Base-by-base conservation (phyloP, 441 rosid genomes). In the Erysimum cheiri region DNA sequence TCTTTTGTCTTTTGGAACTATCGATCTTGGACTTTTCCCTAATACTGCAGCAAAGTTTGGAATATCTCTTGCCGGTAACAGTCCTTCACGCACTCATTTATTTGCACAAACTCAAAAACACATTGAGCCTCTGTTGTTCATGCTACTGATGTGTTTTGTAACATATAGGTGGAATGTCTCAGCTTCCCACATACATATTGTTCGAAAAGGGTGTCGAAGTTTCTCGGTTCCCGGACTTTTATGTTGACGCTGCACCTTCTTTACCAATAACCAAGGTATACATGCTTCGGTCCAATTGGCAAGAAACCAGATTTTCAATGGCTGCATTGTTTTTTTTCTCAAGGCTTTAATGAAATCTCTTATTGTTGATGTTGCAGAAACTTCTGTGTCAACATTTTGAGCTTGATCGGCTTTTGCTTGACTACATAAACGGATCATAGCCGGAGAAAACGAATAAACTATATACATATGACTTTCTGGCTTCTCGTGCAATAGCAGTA, bases 21-120 rank as follows among this genome's bases (percentile, higher is more conserved):
- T 91, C 40, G 96, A 93, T 80, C 90, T 93, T 50, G 97, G 96
- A 74, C 89, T 91, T 65, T 93, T 93, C 72, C 91, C 98, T 67
- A 89, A 90, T 76, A 85, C 84, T 63, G 94, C 94, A 17, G 91
- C 84, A 55, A 86, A 79, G 68, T 90, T 90, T 75, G 96, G 97
- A 78, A 93, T 93, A 77, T 87, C 94, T 74, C 90, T 89, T 28
- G 84, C 89, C 15, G 91, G 88, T 86, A 75, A 67, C 29, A 58
- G 32, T 59, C 54, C 62, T 67, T 19, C 6, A 9, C 43, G 19
- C 35, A 64, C 71, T 39, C 17, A 40, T 2, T 40, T 36, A 41
- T 53, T 64, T 72, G 28, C 52, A 5, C 19, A 54, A 41, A 52
- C 28, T 54, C 70, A 11, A 37, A 31, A 39, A 9, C 31, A 40